Percentiles rank a stretch among this genome's conserved stretches.
phyloP scores from a whole-genome alignment of 176 grass and related monocot species.

The Avena eriantha region DNA sequence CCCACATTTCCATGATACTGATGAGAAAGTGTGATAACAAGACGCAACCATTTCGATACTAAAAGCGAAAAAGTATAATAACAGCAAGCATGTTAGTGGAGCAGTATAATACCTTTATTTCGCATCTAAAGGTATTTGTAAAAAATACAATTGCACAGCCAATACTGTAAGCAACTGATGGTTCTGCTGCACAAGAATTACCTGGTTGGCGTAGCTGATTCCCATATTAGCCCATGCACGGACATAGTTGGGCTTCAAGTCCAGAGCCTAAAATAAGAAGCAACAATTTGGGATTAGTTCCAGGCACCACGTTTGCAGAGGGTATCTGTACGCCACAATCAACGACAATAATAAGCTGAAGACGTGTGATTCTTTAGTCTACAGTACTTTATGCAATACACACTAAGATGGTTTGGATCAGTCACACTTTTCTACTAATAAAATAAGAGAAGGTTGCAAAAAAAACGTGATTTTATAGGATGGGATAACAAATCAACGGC shows the following conservation, averaged over 20 bases:
- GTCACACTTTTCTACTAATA: slow-evolving; percentile 19
- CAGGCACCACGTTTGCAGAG: slow-evolving; percentile 17
- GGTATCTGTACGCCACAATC: neutral
- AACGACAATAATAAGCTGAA: slow-evolving; percentile 16
- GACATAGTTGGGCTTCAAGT: slow-evolving; percentile 99
- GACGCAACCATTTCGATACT: neutral
- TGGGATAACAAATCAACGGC: slow-evolving; percentile 8
- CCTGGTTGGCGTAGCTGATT: slow-evolving; percentile 99
- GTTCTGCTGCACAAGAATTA: slow-evolving; percentile 48
- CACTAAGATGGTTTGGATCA: slow-evolving; percentile 11
- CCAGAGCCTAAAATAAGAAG: slow-evolving; percentile 72
- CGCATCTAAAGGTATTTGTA: neutral
- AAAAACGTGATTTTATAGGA: slow-evolving; percentile 10
- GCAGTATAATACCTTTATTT: neutral
- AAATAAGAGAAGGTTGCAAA: slow-evolving; percentile 24
- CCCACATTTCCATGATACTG: neutral
- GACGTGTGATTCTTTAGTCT: neutral
- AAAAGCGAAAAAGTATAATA: slow-evolving; percentile 1
- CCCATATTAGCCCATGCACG: slow-evolving; percentile 99
- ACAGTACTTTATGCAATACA: neutral
- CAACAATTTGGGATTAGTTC: slow-evolving; percentile 44
- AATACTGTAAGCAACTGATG: neutral
- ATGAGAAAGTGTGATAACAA: slow-evolving; percentile 6
- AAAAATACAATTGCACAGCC: slow-evolving; percentile 25
- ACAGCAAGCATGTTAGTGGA: slow-evolving; percentile 9